Percentiles rank a stretch among this genome's conserved stretches.
Conservation (phyloP, 768 basidiomycete species). For the Pleurotus citrinopileatus region DNA sequence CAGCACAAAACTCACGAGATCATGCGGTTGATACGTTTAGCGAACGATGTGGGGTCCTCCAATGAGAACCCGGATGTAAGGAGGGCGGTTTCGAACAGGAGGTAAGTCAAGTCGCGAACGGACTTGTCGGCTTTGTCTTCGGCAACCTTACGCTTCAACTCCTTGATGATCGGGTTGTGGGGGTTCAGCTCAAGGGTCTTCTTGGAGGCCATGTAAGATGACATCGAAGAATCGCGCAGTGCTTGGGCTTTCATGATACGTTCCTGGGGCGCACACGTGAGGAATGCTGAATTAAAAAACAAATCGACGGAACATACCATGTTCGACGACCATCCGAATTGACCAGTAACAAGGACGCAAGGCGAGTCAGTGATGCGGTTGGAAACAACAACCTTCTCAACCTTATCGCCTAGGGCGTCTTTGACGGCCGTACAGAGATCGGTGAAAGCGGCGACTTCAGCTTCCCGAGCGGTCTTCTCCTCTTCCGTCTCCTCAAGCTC, state of each 20-base stretch:
- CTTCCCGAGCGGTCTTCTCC: slow-evolving; percentile 90
- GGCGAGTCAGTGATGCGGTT: slow-evolving; percentile 98
- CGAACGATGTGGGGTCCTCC: slow-evolving; percentile 92
- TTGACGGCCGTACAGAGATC: slow-evolving; percentile 94
- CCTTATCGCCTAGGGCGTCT: slow-evolving; percentile 98
- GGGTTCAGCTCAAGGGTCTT: slow-evolving; percentile 98
- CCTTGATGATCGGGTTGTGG: slow-evolving; percentile 88
- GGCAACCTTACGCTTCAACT: slow-evolving; percentile 91
- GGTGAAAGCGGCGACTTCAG: slow-evolving; percentile 76
- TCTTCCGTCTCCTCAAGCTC: slow-evolving; percentile 99
- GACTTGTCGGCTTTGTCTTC: slow-evolving; percentile 99
- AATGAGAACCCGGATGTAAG: slow-evolving; percentile 95
- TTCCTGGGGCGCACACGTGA: slow-evolving; percentile 46
- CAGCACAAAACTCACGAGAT: slow-evolving; percentile 57
- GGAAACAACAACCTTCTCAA: slow-evolving; percentile 98
- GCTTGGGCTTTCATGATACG: slow-evolving; percentile 99
- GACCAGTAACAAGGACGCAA: slow-evolving; percentile 95
- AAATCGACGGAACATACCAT: slow-evolving; percentile 57
- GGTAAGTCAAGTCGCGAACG: slow-evolving; percentile 92
- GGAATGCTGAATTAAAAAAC: background rate
- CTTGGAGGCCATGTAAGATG: slow-evolving; percentile 98
- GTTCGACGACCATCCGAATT: slow-evolving; percentile 99
- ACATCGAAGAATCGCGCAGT: slow-evolving; percentile 94
- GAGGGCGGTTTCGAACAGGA: slow-evolving; percentile 95
- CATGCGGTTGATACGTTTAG: slow-evolving; percentile 97